A percentile compares a stretch with the other conserved stretches of the same genome.
phyloP scores from a whole-genome alignment of 2,329 filamentous ascomycete genomes.

The Claviceps paspali region DNA sequence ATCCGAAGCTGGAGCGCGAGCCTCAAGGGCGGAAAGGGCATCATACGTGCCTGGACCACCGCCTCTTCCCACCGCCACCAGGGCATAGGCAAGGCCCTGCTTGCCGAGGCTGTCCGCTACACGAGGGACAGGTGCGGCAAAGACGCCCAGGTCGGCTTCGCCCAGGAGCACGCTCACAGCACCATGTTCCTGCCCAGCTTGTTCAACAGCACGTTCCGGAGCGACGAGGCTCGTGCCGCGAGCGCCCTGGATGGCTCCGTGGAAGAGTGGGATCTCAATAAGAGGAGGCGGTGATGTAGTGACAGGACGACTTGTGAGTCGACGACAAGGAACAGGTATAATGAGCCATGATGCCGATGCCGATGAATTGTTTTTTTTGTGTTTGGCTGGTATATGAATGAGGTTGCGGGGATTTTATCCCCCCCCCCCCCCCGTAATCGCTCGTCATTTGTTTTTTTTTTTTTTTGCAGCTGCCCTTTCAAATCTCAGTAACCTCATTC shows the following conservation, averaged over 20 bases:
- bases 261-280: slow-evolving; percentile 31
- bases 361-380: too few species aligned
- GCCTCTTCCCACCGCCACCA: slow-evolving; percentile 50
- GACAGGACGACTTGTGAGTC: background rate
- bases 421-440: too few species aligned
- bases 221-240: slow-evolving; percentile 41
- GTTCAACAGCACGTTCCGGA: slow-evolving; percentile 47
- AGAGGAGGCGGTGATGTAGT: slow-evolving; percentile 29
- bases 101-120: slow-evolving; percentile 56
- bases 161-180: slow-evolving; percentile 63
- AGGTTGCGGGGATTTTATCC: too few species aligned
- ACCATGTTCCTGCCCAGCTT: slow-evolving; percentile 43
- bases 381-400: too few species aligned
- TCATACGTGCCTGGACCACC: slow-evolving; percentile 76
- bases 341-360: too few species aligned
- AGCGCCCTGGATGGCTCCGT: slow-evolving; percentile 36
- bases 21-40: slow-evolving; percentile 45
- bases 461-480: too few species aligned
- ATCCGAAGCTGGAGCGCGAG: slow-evolving; percentile 23
- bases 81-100: slow-evolving; percentile 56
- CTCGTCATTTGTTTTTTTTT: too few species aligned
- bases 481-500: too few species aligned
- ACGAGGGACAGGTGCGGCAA: slow-evolving; percentile 55
- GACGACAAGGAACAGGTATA: too few species aligned
- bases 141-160: slow-evolving; percentile 55